Percentiles rank a stretch among this genome's conserved stretches.
Conservation (phyloP, 352 stramenopile genomes). For the Globisporangium cederbergense region DNA sequence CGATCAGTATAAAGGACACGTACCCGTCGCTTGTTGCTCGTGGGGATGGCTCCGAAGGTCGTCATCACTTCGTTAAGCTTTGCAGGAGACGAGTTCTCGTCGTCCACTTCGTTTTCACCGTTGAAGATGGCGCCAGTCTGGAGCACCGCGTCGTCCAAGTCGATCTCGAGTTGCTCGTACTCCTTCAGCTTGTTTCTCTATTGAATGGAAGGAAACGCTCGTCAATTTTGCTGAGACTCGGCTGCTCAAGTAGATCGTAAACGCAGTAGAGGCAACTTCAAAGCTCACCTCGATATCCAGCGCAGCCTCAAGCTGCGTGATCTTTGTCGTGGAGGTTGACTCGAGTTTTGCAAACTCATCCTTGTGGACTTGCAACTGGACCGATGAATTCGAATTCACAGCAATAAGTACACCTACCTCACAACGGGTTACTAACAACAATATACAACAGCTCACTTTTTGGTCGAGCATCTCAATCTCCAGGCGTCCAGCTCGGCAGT, state of each 20-base stretch:
- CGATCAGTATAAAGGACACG: background rate
- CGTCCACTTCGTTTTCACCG: background rate
- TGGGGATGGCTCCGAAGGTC: conserved; percentile 67
- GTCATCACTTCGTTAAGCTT: conserved; percentile 23
- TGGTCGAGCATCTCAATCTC: conserved; percentile 70
- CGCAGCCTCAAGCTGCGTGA: conserved; percentile 48
- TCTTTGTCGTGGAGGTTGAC: conserved; percentile 53
- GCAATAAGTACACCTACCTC: background rate
- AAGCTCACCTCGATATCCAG: conserved; percentile 48
- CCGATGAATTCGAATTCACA: background rate
- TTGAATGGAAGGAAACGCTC: background rate
- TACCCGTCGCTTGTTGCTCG: conserved; percentile 62
- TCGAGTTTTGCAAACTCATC: conserved; percentile 73
- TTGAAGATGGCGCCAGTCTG: conserved; percentile 50
- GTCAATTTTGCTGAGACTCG: background rate
- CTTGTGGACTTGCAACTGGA: conserved; percentile 58
- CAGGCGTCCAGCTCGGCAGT: conserved; percentile 28
- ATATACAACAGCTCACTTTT: conserved; percentile 35
- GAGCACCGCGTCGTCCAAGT: conserved; percentile 62
- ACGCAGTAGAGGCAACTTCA: too few relatives aligned
- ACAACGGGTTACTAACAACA: background rate
- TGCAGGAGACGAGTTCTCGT: background rate
- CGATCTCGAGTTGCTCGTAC: conserved; percentile 72
- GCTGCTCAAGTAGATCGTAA: too few relatives aligned
- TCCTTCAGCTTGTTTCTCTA: conserved; percentile 59